Base-by-base conservation (phyloP, 345 rosid species). In the Euclidium syriacum region DNA sequence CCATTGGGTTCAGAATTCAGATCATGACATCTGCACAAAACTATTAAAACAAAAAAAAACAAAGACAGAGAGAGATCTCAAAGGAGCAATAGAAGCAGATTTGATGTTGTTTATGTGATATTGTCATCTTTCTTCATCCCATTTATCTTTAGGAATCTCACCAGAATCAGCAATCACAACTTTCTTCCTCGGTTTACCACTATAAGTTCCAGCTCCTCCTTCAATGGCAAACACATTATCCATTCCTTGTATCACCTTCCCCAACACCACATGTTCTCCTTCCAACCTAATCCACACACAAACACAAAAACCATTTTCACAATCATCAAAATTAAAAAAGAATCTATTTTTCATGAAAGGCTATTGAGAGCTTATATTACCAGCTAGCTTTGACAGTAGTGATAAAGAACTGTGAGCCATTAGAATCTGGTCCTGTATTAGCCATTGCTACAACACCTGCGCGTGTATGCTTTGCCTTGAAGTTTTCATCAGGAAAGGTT, bases 161-260 rank as follows among this genome's bases (percentile, higher is more conserved):
- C 97, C 96, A 0, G 84, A 83, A 73, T 90, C 96, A 0, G 92
- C 87, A 51, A 94, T 79, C 20, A 71, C 78, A 14, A 90, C 97
- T 72, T 81, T 90, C 82, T 90, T 90, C 76, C 97, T 78, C 2
- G 96, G 99, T 65, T 94, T 90, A 54, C 95, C 96, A 29, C 76
- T 90, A 77, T 90, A 94, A 14, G 99, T 94, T 33, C 99, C 99
- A 2, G 96, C 99, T 40, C 99, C 96, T 2, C 99, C 99, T 83
- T 94, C 96, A 35, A 90, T 87, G 35, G 81, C 84, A 34, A 83
- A 94, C 34, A 90, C 89, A 52, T 33, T 81, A 56, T 94, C 99
- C 97, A 94, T 94, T 46, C 96, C 99, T 58, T 94, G 95, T 61
- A 87, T 77, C 6, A 90, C 96, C 83, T 80, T 94, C 50, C 99